Conservation (phyloP, 75 land plant species). For the Azolla pinnata region DNA sequence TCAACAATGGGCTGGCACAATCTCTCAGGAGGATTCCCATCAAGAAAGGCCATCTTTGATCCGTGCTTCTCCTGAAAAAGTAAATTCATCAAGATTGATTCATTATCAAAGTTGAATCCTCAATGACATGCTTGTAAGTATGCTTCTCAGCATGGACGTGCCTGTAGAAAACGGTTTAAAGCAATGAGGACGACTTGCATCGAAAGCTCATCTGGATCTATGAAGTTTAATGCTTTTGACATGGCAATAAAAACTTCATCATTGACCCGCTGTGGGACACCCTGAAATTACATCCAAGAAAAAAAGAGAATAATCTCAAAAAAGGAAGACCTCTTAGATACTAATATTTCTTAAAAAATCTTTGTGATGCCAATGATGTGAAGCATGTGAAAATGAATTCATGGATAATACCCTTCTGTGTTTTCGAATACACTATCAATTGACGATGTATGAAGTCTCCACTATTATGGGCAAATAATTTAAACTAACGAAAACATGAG, state of each 20-base stretch:
- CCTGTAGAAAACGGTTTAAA: slow-evolving; percentile 98
- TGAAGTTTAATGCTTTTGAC: slow-evolving; percentile 98
- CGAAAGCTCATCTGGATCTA: slow-evolving; percentile 94
- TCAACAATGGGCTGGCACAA: slow-evolving; percentile 87
- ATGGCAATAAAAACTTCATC: slow-evolving; percentile 97
- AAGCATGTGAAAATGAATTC: no score
- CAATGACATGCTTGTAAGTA: no score
- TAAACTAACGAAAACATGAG: no score
- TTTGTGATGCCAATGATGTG: no score
- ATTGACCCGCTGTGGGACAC: slow-evolving; percentile 86
- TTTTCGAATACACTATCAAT: no score
- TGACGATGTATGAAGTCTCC: no score
- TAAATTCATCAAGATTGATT: no score
- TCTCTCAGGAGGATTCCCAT: slow-evolving; percentile 98
- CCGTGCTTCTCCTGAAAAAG: slow-evolving; percentile 90
- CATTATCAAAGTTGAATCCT: no score
- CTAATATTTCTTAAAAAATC: no score
- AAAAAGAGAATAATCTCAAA: slow-evolving; percentile 3
- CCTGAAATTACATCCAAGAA: slow-evolving; percentile 43
- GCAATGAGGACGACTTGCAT: slow-evolving; percentile 99
- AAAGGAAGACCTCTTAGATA: background rate
- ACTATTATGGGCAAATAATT: no score
- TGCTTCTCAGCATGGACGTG: no score
- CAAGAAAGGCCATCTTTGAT: slow-evolving; percentile 97
- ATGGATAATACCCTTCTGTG: no score